These are phyloP conservation scores for Graphilbum sp. DNA, from an alignment of 2,329 filamentous ascomycete species.

Conservation along the genomic window DNA sequence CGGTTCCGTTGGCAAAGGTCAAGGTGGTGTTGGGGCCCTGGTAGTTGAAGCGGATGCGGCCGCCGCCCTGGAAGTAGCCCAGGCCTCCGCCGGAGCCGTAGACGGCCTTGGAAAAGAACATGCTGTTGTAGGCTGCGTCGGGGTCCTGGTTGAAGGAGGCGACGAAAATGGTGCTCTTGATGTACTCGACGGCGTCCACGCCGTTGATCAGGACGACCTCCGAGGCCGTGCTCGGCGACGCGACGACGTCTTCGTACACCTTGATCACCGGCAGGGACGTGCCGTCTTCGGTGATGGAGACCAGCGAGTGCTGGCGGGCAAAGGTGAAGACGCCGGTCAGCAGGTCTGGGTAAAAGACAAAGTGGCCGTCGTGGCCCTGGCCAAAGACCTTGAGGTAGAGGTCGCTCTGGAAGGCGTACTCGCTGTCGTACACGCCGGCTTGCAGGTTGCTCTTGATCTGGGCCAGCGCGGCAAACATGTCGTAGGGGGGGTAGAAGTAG, in stretches of 20 bases:
- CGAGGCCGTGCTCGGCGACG: slow-evolving; percentile 8
- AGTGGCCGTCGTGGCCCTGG: slow-evolving; percentile 24
- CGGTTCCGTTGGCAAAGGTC: slow-evolving; percentile 21
- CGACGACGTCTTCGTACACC: slow-evolving; percentile 21
- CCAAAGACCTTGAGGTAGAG: slow-evolving; percentile 22
- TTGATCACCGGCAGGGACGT: slow-evolving; percentile 25
- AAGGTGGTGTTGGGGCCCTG: slow-evolving; percentile 18
- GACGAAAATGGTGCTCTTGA: slow-evolving; percentile 23
- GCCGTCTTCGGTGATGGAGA: slow-evolving; percentile 20
- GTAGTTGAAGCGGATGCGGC: slow-evolving; percentile 15
- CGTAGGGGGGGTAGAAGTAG: slow-evolving; percentile 22
- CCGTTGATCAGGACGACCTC: slow-evolving; percentile 15
- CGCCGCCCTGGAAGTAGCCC: slow-evolving; percentile 17
- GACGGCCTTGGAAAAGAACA: slow-evolving; percentile 17
- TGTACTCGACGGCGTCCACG: slow-evolving; percentile 17
- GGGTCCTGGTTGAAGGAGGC: slow-evolving; percentile 17
- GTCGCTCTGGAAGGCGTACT: slow-evolving; percentile 24
- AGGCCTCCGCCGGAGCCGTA: slow-evolving; percentile 6
- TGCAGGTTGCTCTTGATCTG: slow-evolving; percentile 16
- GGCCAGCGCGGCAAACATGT: slow-evolving; percentile 20
- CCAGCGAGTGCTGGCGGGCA: slow-evolving; percentile 21
- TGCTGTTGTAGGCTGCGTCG: slow-evolving; percentile 20
- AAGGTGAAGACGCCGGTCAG: slow-evolving; percentile 21
- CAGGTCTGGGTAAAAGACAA: slow-evolving; percentile 23
- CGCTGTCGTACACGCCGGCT: slow-evolving; percentile 19